A percentile compares a stretch with the other conserved stretches of the same genome.
These are phyloP conservation scores for Neurospora sublineolata DNA, from an alignment of 495 filamentous ascomycete species.

Conservation along the genomic window DNA sequence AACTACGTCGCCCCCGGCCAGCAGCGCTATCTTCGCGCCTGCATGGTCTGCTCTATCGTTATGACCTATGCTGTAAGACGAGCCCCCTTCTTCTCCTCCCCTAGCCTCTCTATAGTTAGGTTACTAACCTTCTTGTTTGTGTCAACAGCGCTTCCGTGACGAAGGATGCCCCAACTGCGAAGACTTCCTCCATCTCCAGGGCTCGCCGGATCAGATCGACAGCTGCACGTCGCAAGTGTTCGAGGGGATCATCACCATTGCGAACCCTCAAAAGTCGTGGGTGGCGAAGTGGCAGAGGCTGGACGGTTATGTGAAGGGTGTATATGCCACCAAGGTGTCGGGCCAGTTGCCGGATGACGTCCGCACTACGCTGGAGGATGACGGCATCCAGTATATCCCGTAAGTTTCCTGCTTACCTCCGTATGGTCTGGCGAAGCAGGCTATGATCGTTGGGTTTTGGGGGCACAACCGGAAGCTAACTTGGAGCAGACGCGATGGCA, in stretches of 20 bases:
- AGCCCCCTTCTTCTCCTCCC: neutral
- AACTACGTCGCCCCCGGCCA: slow-evolving; percentile 56
- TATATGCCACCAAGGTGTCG: slow-evolving; percentile 88
- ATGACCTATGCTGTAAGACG: slow-evolving; percentile 57
- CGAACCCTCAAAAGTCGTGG: slow-evolving; percentile 73
- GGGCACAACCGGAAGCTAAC: neutral
- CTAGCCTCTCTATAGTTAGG: slow-evolving; percentile 6
- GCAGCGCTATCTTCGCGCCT: slow-evolving; percentile 78
- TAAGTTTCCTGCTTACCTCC: slow-evolving; percentile 20
- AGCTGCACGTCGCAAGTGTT: slow-evolving; percentile 93
- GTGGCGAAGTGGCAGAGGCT: slow-evolving; percentile 91
- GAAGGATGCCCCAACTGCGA: slow-evolving; percentile 96
- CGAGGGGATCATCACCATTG: slow-evolving; percentile 74
- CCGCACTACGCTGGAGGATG: slow-evolving; percentile 53
- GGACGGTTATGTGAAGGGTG: slow-evolving; percentile 70
- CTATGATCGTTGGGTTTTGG: neutral
- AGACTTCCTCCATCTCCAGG: slow-evolving; percentile 68
- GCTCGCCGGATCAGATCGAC: slow-evolving; percentile 65
- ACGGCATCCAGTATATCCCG: slow-evolving; percentile 60
- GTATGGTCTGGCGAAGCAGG: neutral
- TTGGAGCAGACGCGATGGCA: slow-evolving; percentile 37
- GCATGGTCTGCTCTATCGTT: slow-evolving; percentile 96
- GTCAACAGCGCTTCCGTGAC: slow-evolving; percentile 57
- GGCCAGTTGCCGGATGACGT: slow-evolving; percentile 57
- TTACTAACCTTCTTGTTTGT: neutral